These are phyloP conservation scores for Cercospora nicotianae DNA, from an alignment of 2,329 filamentous ascomycete species.

Conservation along the genomic window DNA sequence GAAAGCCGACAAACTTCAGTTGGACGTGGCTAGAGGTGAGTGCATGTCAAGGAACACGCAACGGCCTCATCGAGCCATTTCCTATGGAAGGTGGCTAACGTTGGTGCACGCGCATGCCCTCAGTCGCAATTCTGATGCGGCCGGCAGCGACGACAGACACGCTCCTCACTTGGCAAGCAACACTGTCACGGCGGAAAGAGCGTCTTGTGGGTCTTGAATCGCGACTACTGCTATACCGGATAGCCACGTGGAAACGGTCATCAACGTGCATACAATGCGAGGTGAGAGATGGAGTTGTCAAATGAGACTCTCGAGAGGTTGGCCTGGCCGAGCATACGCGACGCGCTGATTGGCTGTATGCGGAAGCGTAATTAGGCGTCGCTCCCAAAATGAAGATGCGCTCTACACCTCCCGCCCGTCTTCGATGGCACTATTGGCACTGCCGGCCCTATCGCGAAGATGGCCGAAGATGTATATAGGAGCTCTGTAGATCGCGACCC, in stretches of 20 bases:
- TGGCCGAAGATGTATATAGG: conserved; percentile 1
- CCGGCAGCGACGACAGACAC: not conserved
- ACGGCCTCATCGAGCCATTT: not conserved
- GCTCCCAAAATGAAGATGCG: not conserved
- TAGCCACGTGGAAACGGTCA: not conserved
- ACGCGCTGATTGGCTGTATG: not conserved
- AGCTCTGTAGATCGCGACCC: not conserved
- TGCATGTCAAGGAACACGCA: not conserved
- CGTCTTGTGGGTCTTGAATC: not conserved
- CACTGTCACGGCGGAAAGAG: not conserved
- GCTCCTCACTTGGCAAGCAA: not conserved
- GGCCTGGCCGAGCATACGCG: not conserved
- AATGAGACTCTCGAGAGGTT: not conserved
- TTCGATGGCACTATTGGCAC: not conserved
- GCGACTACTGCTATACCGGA: not conserved
- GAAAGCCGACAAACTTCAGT: not conserved
- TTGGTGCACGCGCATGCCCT: not conserved
- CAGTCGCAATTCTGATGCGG: not conserved
- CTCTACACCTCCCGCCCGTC: not conserved
- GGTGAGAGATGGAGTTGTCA: not conserved
- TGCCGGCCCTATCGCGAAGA: not conserved
- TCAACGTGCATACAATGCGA: not conserved
- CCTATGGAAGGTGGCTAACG: not conserved
- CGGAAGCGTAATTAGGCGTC: not conserved
- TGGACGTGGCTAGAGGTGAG: not conserved